Conservation (phyloP, 2,329 filamentous ascomycete genomes). For the Cordyceps farinosa region DNA sequence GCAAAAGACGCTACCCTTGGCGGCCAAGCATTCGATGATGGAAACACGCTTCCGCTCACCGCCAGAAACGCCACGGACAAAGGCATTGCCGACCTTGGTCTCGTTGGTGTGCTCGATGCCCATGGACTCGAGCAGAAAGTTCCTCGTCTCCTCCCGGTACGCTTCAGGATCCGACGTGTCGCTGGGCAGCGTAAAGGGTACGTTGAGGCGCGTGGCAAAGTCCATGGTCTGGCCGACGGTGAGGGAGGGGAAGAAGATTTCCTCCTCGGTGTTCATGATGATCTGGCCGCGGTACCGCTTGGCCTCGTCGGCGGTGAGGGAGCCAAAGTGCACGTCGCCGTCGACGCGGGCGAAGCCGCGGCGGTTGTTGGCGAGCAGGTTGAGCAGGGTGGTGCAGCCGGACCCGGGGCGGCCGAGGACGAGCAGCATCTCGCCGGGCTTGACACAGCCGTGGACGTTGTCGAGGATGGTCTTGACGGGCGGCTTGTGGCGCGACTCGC, state of each 20-base stretch:
- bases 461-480: slow-evolving; percentile 63
- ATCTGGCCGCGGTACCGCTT: slow-evolving; percentile 55
- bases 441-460: slow-evolving; percentile 63
- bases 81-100: slow-evolving; percentile 67
- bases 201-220: slow-evolving; percentile 63
- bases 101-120: slow-evolving; percentile 56
- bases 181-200: slow-evolving; percentile 46
- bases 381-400: slow-evolving; percentile 69
- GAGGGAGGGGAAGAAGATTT: slow-evolving; percentile 60
- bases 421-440: slow-evolving; percentile 69
- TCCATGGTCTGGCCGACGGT: slow-evolving; percentile 68
- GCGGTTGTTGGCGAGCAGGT: slow-evolving; percentile 63
- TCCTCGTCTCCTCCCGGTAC: slow-evolving; percentile 42
- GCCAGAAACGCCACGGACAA: slow-evolving; percentile 62
- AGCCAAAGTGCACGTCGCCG: slow-evolving; percentile 57
- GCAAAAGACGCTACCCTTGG: slow-evolving; percentile 56
- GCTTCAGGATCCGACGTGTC: slow-evolving; percentile 42
- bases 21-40: slow-evolving; percentile 61
- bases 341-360: slow-evolving; percentile 54
- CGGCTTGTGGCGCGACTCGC: slow-evolving; percentile 51
- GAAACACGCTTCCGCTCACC: slow-evolving; percentile 68
- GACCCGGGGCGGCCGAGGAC: slow-evolving; percentile 66
- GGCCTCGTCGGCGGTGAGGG: slow-evolving; percentile 44
- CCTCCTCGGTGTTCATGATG: slow-evolving; percentile 70
- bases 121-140: slow-evolving; percentile 57